A percentile compares a stretch with the other conserved stretches of the same genome.
Conservation (phyloP, 345 rosid genomes). For the Corchorus capsularis region DNA sequence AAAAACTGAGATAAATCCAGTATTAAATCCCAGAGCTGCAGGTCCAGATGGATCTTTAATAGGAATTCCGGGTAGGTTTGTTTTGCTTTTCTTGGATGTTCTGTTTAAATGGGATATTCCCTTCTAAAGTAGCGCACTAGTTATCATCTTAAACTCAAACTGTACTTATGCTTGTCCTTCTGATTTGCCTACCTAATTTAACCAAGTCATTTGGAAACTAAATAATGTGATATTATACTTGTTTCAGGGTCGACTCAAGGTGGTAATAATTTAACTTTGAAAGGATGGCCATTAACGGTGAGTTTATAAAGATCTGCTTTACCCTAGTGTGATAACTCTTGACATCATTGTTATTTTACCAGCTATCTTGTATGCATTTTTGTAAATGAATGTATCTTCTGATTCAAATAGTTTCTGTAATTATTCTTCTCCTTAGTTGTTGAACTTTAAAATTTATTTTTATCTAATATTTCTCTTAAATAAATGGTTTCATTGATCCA, state of each 20-base stretch:
- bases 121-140: constrained; percentile 14
- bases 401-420: not conserved
- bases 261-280: constrained; percentile 81
- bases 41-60: constrained; percentile 91
- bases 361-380: constrained; percentile 7
- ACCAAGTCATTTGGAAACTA: not conserved
- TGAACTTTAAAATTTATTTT: not conserved
- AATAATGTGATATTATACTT: constrained; percentile 9
- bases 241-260: constrained; percentile 88
- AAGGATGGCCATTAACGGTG: constrained; percentile 96
- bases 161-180: not conserved
- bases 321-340: not conserved
- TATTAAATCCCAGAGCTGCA: constrained; percentile 79
- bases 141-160: constrained; percentile 8
- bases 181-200: not conserved
- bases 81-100: constrained; percentile 3
- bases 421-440: not conserved
- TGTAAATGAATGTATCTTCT: not conserved
- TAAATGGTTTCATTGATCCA: constrained; percentile 19
- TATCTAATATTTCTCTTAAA: not conserved
- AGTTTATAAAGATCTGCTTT: constrained; percentile 32
- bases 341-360: not conserved
- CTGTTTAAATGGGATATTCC: constrained; percentile 13
- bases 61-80: constrained; percentile 80
- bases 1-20: constrained; percentile 85